Base-by-base conservation (phyloP, 1,139 yeast species). In the Geotrichum bryndzae region DNA sequence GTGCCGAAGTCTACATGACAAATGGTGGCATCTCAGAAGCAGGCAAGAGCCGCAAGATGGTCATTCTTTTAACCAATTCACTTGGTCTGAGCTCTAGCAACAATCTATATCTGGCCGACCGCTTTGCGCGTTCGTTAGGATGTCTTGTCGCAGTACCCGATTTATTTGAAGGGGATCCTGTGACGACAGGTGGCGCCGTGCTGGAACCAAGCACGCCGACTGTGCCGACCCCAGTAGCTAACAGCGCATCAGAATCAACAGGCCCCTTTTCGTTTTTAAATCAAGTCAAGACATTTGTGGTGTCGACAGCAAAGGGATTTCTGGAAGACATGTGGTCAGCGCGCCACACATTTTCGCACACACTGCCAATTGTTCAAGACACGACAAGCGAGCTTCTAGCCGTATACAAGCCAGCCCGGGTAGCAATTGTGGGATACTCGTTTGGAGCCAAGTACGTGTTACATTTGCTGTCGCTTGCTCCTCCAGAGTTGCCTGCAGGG, bases 291-390 rank as follows among this genome's bases (percentile, higher is more conserved):
- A 66, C 68, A 10, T 60, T 72, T 51, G 74, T 79, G 0, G 70
- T 72, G 0, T 72, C 72, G 10, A 63, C 73, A 2, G 74, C 76
- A 10, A 66, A 73, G 54, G 76, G 77, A 41, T 69, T 76, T 50
- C 67, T 72, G 62, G 73, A 76, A 31, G 78, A 75, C 61, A 75
- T 74, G 73, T 76, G 79, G 79, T 61, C 76, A 15, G 78, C 78
- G n/a, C 70, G 73, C 51, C 79, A 76, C 65, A 72, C 76, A 2
- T 62, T 68, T 67, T 68, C 74, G 63, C 64, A 73, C 66, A 71
- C 74, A 2, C 66, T 68, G 68, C 74, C 73, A 1, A 65, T 66
- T 10, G 65, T 76, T 13, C 67, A 73, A 33, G 62, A 68, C 7
- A 68, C 73, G 1, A 66, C 77, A 27, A 69, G 74, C 4, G 79